Percentiles rank a stretch among this genome's conserved stretches.
Conservation (phyloP, 169 alveolate species). For the Eimeria falciformis region DNA sequence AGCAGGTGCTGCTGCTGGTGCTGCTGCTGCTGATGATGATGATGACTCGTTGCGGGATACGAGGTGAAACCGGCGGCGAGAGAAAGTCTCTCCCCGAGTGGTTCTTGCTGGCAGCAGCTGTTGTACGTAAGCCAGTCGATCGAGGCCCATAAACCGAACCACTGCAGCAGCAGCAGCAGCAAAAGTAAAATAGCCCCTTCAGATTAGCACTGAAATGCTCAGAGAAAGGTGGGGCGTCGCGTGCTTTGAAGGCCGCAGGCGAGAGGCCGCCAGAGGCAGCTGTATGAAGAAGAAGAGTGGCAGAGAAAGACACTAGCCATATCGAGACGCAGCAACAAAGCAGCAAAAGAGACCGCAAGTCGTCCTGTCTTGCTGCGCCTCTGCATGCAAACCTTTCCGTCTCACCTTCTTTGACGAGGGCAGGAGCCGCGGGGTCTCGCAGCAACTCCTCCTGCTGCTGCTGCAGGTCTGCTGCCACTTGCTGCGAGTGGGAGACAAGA, state of each 20-base stretch:
- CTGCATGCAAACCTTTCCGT: too few species aligned
- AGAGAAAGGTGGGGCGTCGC: not conserved
- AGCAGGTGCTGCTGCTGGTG: not conserved
- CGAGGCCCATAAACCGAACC: conserved; percentile 51
- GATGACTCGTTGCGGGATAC: conserved; percentile 6
- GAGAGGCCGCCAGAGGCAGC: not conserved
- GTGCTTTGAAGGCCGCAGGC: not conserved
- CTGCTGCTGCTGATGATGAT: conserved; percentile 5
- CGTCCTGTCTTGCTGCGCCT: too few species aligned
- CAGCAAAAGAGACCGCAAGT: not conserved
- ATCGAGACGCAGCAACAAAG: not conserved
- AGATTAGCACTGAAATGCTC: not conserved
- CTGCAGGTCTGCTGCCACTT: conserved; percentile 34
- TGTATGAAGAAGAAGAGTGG: not conserved
- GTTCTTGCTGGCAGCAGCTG: conserved; percentile 53
- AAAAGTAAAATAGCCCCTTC: not conserved
- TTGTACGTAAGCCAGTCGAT: conserved; percentile 64
- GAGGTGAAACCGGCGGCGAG: conserved; percentile 40
- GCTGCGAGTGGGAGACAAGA: conserved; percentile 40
- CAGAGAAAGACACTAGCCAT: not conserved
- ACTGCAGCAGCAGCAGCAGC: conserved; percentile 61
- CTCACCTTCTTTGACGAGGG: conserved; percentile 34
- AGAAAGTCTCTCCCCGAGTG: conserved; percentile 8
- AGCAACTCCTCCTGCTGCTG: conserved; percentile 54
- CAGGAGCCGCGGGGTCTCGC: conserved; percentile 45